Conservation (phyloP, 305 asterid species). For the Coffea humblotiana region DNA sequence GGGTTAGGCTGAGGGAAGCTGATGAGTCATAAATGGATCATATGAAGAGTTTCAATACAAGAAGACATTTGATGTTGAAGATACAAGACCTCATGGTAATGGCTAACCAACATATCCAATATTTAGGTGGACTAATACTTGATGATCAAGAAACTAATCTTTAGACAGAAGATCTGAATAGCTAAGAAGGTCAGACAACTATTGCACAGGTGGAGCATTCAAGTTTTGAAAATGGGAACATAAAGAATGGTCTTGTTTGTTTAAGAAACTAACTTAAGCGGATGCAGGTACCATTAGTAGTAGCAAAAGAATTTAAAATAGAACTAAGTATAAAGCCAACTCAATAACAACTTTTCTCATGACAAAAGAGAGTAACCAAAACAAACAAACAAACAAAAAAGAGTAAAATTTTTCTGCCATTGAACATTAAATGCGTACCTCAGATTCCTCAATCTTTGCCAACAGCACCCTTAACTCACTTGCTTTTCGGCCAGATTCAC, state of each 20-base stretch:
- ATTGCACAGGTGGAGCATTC: no score
- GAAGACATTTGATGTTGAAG: not conserved
- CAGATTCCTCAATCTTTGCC: conserved; percentile 96
- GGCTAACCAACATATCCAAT: not conserved
- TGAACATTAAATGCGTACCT: conserved; percentile 49
- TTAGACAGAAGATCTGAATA: not conserved
- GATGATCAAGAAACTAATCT: not conserved
- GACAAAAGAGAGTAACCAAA: not conserved
- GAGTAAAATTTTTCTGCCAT: not conserved
- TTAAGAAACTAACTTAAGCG: not conserved
- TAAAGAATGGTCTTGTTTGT: no score
- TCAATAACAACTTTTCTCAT: not conserved
- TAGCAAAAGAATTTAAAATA: not conserved
- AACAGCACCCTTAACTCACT: conserved; percentile 82
- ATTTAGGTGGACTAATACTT: not conserved
- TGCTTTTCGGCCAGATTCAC: conserved; percentile 91
- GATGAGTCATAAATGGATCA: not conserved
- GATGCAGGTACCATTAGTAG: no score
- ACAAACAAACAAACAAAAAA: no score
- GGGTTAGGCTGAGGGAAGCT: not conserved
- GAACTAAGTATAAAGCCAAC: not conserved
- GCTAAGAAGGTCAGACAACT: no score
- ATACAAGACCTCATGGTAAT: not conserved
- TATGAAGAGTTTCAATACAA: not conserved
- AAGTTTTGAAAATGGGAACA: not conserved